These are phyloP conservation scores for Ballota nigra DNA, from an alignment of 257 asterid species.

Conservation along the genomic window DNA sequence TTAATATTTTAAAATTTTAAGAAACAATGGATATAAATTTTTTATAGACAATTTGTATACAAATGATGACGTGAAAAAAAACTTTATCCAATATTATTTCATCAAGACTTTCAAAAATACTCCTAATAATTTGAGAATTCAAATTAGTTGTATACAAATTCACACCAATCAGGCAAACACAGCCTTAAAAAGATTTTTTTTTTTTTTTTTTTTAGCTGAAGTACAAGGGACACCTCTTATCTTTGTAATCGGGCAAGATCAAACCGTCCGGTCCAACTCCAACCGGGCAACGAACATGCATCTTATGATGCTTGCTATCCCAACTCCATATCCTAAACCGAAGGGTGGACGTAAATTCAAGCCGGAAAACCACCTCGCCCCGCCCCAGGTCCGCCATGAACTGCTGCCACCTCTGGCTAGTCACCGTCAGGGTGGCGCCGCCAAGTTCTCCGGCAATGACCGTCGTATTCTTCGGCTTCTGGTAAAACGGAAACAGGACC, in stretches of 20 bases:
- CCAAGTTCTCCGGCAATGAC: conserved; percentile 42
- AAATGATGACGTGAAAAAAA: no score
- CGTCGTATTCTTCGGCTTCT: conserved; percentile 58
- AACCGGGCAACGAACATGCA: conserved; percentile 67
- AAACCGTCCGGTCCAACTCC: conserved; percentile 73
- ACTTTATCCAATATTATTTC: no score
- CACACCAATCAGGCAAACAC: neutral
- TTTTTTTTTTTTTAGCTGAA: no score
- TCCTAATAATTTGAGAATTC: no score
- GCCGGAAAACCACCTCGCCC: conserved; percentile 52
- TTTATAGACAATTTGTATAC: no score
- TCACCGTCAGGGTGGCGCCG: conserved; percentile 44
- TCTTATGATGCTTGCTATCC: conserved; percentile 55
- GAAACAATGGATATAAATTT: no score
- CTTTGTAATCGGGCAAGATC: conserved; percentile 41
- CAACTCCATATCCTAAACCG: conserved; percentile 63
- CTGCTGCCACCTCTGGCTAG: conserved; percentile 43
- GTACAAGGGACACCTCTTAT: conserved; percentile 63
- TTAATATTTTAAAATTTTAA: no score
- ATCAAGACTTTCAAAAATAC: no score
- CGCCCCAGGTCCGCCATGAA: conserved; percentile 35
- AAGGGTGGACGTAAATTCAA: conserved; percentile 42
- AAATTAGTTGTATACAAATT: no score
- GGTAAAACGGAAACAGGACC: conserved; percentile 50
- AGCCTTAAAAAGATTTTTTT: neutral